Percentiles rank a stretch among this genome's conserved stretches.
Evolutionary conservation across 768 basidiomycete genomes (phyloP).

Genomic region (Myochromella boudieri): DNA sequence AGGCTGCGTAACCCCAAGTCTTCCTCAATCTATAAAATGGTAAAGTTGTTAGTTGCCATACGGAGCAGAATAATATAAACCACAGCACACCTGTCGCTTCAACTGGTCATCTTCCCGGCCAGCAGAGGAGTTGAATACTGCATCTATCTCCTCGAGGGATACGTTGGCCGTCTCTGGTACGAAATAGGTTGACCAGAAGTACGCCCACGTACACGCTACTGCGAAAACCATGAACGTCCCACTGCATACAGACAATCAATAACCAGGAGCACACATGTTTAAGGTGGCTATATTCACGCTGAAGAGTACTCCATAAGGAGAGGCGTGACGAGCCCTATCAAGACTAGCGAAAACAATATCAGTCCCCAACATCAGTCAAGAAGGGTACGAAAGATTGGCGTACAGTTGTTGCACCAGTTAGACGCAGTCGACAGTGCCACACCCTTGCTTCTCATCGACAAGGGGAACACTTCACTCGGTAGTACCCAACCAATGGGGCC

Average conservation of each 20-base stretch:
- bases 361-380: not conserved
- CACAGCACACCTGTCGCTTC: constrained; percentile 49
- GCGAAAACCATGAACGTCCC: constrained; percentile 71
- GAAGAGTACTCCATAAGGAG: constrained; percentile 61
- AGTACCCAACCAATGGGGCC: constrained; percentile 86
- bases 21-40: constrained; percentile 47
- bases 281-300: constrained; percentile 32
- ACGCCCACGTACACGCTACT: constrained; percentile 61
- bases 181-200: constrained; percentile 66
- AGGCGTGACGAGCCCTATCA: constrained; percentile 76
- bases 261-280: too few species aligned
- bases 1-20: constrained; percentile 19
- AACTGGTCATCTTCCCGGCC: constrained; percentile 51
- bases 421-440: constrained; percentile 82
- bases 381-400: constrained; percentile 14
- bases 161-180: constrained; percentile 81
- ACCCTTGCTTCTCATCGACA: constrained; percentile 77
- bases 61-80: not conserved
- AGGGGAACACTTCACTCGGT: constrained; percentile 80
- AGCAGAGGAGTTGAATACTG: constrained; percentile 59
- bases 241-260: constrained; percentile 36
- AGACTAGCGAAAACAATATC: constrained; percentile 40
- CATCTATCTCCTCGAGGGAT: constrained; percentile 76
- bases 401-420: constrained; percentile 87
- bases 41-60: not conserved